Evolutionary conservation across 2,329 filamentous ascomycete species (phyloP).

Genomic region (Pyricularia grisea): DNA sequence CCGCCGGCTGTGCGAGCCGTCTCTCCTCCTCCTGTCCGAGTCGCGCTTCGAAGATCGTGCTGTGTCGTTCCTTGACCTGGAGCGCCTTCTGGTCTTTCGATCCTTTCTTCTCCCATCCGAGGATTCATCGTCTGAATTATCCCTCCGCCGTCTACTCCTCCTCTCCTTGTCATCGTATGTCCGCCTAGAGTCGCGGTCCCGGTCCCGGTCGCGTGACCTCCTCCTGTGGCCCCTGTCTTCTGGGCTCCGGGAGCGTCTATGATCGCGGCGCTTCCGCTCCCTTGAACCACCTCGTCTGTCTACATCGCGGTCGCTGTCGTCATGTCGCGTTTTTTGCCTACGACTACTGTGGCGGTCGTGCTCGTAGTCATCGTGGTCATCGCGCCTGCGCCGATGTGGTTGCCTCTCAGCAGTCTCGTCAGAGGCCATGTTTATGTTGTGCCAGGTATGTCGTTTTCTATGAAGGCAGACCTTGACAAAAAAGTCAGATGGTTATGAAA

Average conservation of each 20-base stretch:
- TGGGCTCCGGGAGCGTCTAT: constrained; percentile 1
- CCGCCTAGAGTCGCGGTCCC: constrained; percentile 4
- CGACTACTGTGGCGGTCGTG: constrained; percentile 12
- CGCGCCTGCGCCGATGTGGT: neutral
- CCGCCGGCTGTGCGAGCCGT: neutral
- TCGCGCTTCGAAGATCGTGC: neutral
- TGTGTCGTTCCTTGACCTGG: constrained; percentile 3
- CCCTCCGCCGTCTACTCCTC: neutral
- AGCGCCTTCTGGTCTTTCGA: constrained; percentile 3
- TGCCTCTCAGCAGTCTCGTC: neutral
- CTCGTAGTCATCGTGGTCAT: constrained; percentile 10
- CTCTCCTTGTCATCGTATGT: constrained; percentile 3
- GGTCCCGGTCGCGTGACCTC: neutral
- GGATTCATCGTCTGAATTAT: neutral
- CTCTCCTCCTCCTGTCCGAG: neutral
- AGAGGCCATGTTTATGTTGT: neutral
- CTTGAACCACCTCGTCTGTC: constrained; percentile 5
- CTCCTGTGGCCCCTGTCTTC: neutral
- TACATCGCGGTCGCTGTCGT: constrained; percentile 17
- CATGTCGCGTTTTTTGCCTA: constrained; percentile 18
- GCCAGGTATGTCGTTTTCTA: neutral
- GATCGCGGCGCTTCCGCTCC: constrained; percentile 4
- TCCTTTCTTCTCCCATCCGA: neutral
- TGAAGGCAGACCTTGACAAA: neutral
- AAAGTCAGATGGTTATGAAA: neutral